Evolutionary conservation across 352 stramenopile species (phyloP).

Genomic region (Pythium phragmitis): DNA sequence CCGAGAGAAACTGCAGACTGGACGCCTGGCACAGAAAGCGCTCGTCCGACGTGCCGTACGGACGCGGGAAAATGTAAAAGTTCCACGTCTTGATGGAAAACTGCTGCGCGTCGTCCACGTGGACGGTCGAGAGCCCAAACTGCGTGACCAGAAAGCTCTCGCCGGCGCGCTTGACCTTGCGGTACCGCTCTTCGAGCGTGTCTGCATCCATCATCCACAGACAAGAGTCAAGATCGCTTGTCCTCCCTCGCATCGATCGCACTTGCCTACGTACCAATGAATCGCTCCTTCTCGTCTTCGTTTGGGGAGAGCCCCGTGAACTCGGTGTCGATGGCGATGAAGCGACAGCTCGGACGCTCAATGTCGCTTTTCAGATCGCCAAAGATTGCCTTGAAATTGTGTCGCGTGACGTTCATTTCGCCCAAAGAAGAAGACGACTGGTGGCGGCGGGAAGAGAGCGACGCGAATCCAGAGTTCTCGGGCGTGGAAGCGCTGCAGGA

Average conservation of each 20-base stretch:
- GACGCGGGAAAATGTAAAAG: slow-evolving; percentile 82
- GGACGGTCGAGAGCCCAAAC: slow-evolving; percentile 76
- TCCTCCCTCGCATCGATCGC: not conserved
- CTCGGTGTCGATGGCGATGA: slow-evolving; percentile 83
- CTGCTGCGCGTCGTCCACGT: slow-evolving; percentile 54
- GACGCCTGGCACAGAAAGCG: slow-evolving; percentile 80
- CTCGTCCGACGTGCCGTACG: slow-evolving; percentile 61
- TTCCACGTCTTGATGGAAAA: slow-evolving; percentile 82
- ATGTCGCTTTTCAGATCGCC: slow-evolving; percentile 62
- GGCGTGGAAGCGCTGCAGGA: not conserved
- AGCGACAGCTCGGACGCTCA: slow-evolving; percentile 55
- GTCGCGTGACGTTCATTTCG: slow-evolving; percentile 80
- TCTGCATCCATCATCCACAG: slow-evolving; percentile 29
- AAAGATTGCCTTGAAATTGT: slow-evolving; percentile 72
- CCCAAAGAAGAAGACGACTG: slow-evolving; percentile 3
- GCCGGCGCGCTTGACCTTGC: slow-evolving; percentile 66
- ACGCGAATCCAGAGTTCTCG: not conserved
- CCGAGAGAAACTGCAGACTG: slow-evolving; percentile 80
- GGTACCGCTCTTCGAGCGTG: slow-evolving; percentile 75
- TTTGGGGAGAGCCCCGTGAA: slow-evolving; percentile 77
- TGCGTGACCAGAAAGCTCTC: slow-evolving; percentile 85
- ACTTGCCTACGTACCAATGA: slow-evolving; percentile 37
- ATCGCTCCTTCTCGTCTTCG: slow-evolving; percentile 60
- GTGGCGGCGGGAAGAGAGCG: not conserved
- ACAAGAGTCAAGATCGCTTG: too few species aligned